Percentiles rank a stretch among this genome's conserved stretches.
phyloP scores from a whole-genome alignment of 805 yeast genomes.

The Yarrowia bubula region DNA sequence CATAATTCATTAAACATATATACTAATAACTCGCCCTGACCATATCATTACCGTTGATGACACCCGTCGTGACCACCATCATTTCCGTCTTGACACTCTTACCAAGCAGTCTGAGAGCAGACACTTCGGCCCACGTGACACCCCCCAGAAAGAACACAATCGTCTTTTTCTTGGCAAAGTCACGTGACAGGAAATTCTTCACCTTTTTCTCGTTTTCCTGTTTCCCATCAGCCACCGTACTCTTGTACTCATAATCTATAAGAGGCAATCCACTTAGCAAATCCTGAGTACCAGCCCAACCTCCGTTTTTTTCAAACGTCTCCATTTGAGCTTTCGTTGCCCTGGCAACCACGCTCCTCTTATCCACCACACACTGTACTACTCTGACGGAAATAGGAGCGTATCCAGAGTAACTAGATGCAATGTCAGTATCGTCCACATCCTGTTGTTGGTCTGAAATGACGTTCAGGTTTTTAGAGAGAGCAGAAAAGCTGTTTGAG shows the following conservation, averaged over 20 bases:
- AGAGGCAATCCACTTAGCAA: slow-evolving; percentile 34
- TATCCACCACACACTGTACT: slow-evolving; percentile 62
- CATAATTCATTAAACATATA: not conserved
- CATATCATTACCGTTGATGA: slow-evolving; percentile 46
- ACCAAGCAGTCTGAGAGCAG: slow-evolving; percentile 65
- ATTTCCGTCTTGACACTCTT: slow-evolving; percentile 44
- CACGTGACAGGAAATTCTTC: slow-evolving; percentile 4
- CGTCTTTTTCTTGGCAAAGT: slow-evolving; percentile 36
- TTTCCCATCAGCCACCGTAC: slow-evolving; percentile 34
- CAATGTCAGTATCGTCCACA: slow-evolving; percentile 43
- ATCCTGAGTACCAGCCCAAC: slow-evolving; percentile 46
- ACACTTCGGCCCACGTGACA: slow-evolving; percentile 76
- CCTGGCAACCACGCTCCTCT: slow-evolving; percentile 37
- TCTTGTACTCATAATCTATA: not conserved
- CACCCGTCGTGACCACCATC: slow-evolving; percentile 49
- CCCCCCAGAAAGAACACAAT: slow-evolving; percentile 77
- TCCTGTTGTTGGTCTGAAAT: slow-evolving; percentile 39
- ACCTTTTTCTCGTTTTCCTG: slow-evolving; percentile 11
- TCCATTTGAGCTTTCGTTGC: not conserved
- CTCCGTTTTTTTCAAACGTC: slow-evolving; percentile 28
- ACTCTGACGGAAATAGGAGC: slow-evolving; percentile 73
- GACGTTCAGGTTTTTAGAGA: slow-evolving; percentile 44
- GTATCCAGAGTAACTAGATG: slow-evolving; percentile 75
- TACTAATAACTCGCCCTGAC: slow-evolving; percentile 31
- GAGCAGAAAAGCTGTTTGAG: slow-evolving; percentile 44